Base-by-base conservation (phyloP, 2,329 filamentous ascomycete species). In the Coniosporium tulheliwenetii region DNA sequence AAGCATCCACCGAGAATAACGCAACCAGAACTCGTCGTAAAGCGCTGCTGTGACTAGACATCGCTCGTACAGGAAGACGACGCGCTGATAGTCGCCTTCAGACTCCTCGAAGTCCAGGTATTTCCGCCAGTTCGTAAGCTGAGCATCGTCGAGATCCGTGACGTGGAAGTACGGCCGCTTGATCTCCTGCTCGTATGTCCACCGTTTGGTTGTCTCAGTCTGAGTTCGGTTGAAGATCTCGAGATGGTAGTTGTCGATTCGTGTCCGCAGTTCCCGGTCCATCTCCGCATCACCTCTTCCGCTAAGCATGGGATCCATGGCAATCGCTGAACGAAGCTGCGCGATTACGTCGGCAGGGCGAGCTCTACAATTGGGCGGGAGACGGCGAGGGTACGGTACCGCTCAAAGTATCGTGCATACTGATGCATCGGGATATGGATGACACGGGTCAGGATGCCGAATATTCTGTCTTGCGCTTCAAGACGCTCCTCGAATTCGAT, bases 161-260 rank as follows among this genome's bases (percentile, higher is more conserved):
- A 95, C 85, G 55, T 95, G 89, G 65, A 95, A 98, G 59, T 96
- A 98, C 1, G 86, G 86, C 1, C 91, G 78, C 66, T 95, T 96
- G 54, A 96, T 83, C 58, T 93, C 85, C 0, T 85, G 81, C 57
- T 98, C 91, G 50, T 85, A 96, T 0, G 83, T 86, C 87, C 89
- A 96, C 46, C 91, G 78, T 63, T 91, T 93, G 1, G 78, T 85
- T 0, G 86, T 91, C 62, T 96, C 89, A 7, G 76, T 73, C 54
- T 95, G 86, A 1, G 85, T 94, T 42, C 70, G 73, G 29, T 77
- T 73, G 60, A 93, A 95, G 32, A 80, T 70, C 43, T 91, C 81
- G 45, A 89, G 79, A 57, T 89, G 86, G 59, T 82, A 73, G 41
- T 69, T 74, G 52, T 95, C 85, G 42, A 94, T 75, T 56, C 85